Percentiles rank a stretch among this genome's conserved stretches.
These are phyloP conservation scores for Crotalaria pallida DNA, from an alignment of 306 rosid genomes.

Conservation along the genomic window DNA sequence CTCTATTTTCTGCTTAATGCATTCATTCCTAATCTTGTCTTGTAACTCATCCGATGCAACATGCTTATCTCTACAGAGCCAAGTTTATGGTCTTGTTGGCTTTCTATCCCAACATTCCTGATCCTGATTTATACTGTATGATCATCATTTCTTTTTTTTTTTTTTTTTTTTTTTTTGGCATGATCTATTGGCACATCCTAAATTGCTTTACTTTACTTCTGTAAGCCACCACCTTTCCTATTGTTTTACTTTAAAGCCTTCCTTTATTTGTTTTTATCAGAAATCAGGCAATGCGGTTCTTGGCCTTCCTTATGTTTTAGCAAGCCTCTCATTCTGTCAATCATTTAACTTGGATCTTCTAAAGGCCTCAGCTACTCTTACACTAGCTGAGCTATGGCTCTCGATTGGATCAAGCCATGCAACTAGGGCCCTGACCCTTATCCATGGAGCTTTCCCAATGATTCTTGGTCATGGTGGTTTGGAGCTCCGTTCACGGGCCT, in stretches of 20 bases:
- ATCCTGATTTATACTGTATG: no score
- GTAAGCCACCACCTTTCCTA: neutral
- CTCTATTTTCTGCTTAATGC: no score
- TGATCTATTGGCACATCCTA: neutral
- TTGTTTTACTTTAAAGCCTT: conserved; percentile 1
- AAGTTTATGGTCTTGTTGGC: no score
- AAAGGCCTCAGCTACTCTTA: conserved; percentile 87
- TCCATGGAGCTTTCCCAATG: conserved; percentile 86
- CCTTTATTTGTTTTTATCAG: conserved; percentile 38
- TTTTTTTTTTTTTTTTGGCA: neutral
- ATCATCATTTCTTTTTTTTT: no score
- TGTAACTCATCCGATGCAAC: no score
- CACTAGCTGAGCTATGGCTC: conserved; percentile 91
- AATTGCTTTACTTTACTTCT: conserved; percentile 2
- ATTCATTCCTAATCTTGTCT: no score
- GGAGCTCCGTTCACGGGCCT: conserved; percentile 91
- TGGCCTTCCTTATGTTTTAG: conserved; percentile 88
- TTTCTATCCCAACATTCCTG: no score
- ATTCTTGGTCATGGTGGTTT: conserved; percentile 99
- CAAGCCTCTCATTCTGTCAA: conserved; percentile 91
- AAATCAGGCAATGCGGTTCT: conserved; percentile 94
- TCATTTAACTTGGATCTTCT: conserved; percentile 97
- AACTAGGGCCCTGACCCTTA: conserved; percentile 75
- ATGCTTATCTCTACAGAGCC: no score
- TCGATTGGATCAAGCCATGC: conserved; percentile 88